These are phyloP conservation scores for Stentor coeruleus DNA, from an alignment of 73 alveolate genomes.

Conservation along the genomic window DNA sequence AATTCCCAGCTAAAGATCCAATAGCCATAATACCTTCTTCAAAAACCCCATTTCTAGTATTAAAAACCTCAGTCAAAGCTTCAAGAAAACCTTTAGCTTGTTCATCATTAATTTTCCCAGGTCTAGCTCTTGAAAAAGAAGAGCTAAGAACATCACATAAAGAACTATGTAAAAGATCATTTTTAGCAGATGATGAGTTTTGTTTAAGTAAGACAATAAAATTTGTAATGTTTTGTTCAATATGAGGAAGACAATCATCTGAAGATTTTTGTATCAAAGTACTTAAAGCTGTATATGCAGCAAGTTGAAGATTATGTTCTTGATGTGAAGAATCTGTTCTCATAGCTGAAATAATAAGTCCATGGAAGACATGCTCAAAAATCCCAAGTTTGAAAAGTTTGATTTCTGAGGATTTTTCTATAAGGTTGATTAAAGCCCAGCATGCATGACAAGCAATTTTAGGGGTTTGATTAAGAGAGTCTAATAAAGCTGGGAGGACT, in stretches of 20 bases:
- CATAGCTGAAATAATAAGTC: not conserved
- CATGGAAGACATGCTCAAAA: not conserved
- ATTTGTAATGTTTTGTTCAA: not conserved
- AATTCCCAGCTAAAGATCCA: conserved; percentile 5
- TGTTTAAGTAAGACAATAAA: conserved; percentile 3
- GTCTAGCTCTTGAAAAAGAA: not conserved
- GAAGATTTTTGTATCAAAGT: not conserved
- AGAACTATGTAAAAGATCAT: not conserved
- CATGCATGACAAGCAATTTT: not conserved
- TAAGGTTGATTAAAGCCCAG: conserved; percentile 9
- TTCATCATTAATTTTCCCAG: not conserved
- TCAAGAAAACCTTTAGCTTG: not conserved
- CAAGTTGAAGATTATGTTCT: conserved; percentile 1
- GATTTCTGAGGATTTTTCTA: conserved; percentile 8
- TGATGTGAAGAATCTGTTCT: not conserved
- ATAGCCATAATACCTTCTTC: conserved; percentile 8
- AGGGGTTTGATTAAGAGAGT: not conserved
- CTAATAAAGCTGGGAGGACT: not conserved
- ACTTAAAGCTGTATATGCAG: conserved; percentile 9
- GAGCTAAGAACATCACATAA: not conserved
- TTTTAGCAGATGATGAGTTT: not conserved
- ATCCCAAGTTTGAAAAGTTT: not conserved
- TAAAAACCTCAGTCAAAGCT: not conserved
- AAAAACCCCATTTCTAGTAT: not conserved
- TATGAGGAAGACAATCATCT: not conserved